Conservation (phyloP, 768 basidiomycete genomes). For the Hericium alpestre region DNA sequence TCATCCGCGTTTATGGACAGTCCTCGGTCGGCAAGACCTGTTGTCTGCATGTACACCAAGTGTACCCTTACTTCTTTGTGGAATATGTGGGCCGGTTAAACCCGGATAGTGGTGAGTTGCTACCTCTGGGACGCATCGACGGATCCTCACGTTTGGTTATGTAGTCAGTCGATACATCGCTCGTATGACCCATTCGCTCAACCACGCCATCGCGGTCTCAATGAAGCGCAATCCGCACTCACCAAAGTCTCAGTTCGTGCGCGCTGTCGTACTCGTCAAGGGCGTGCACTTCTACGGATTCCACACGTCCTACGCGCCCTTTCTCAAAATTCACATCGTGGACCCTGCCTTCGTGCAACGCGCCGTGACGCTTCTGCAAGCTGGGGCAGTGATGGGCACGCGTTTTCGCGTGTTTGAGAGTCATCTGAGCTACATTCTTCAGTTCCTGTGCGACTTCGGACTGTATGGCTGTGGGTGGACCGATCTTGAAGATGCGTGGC, state of each 20-base stretch:
- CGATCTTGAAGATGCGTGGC: conserved; percentile 57
- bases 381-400: conserved; percentile 73
- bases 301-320: conserved; percentile 72
- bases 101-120: conserved; percentile 48
- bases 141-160: background rate
- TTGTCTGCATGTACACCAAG: conserved; percentile 87
- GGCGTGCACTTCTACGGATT: conserved; percentile 97
- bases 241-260: conserved; percentile 48
- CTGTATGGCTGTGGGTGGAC: conserved; percentile 91
- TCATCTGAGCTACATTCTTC: conserved; percentile 79
- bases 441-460: conserved; percentile 92
- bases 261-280: conserved; percentile 78
- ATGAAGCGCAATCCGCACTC: conserved; percentile 62
- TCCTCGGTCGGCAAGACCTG: conserved; percentile 69
- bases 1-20: conserved; percentile 78
- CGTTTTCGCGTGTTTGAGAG: conserved; percentile 78
- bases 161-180: conserved; percentile 66
- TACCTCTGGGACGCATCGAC: background rate
- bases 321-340: conserved; percentile 72
- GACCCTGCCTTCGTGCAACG: conserved; percentile 65
- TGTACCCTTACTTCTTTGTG: conserved; percentile 88
- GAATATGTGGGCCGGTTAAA: conserved; percentile 66
- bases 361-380: conserved; percentile 64
- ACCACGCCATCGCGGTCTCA: conserved; percentile 78
- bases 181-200: conserved; percentile 63